A percentile compares a stretch with the other conserved stretches of the same genome.
These are phyloP conservation scores for Apiospora saccharicola DNA, from an alignment of 2,329 filamentous ascomycete genomes.

Conservation along the genomic window DNA sequence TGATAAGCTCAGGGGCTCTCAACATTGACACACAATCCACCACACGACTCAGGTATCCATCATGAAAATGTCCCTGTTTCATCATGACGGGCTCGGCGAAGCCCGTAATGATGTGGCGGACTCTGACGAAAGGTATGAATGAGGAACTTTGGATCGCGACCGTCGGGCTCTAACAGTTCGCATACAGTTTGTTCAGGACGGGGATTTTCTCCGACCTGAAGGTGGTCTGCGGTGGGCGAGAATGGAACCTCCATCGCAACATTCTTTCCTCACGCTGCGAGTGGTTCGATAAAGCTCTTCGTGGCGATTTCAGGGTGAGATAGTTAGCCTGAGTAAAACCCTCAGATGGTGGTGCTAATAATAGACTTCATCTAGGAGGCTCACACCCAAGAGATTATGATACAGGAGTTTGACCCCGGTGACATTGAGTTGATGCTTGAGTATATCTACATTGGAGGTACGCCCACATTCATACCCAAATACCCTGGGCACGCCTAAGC, in stretches of 20 bases:
- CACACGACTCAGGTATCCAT: not conserved
- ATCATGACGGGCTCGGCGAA: not conserved
- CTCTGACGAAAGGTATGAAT: not conserved
- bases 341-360: not conserved
- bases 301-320: not conserved
- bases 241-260: not conserved
- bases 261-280: not conserved
- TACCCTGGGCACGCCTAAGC: not conserved
- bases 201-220: not conserved
- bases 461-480: fast-evolving
- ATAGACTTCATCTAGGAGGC: not conserved
- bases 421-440: not conserved
- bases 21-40: not conserved
- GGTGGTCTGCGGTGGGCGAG: not conserved
- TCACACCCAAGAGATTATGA: not conserved
- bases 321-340: fast-evolving
- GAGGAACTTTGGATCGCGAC: not conserved
- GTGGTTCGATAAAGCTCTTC: not conserved
- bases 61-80: not conserved
- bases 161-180: not conserved
- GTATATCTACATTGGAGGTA: not conserved
- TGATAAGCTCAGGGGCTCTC: not conserved
- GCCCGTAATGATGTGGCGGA: no score
- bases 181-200: not conserved
- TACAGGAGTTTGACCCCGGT: not conserved